Conservation (phyloP, 768 basidiomycete genomes). For the Suillus americanus region DNA sequence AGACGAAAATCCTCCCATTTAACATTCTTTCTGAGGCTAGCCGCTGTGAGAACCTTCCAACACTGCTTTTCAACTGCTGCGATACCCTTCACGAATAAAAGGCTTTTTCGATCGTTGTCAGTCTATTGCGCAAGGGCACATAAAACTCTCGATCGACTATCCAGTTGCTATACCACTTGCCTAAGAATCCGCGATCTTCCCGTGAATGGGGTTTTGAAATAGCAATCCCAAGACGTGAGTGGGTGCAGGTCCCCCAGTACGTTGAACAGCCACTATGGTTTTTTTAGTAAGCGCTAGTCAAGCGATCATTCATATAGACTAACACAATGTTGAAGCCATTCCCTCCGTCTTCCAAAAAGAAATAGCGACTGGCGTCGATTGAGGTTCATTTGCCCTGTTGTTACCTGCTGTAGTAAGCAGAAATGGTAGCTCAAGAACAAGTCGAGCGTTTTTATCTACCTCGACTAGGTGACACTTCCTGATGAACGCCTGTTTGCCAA, state of each 20-base stretch:
- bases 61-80: background rate
- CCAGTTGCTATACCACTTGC: no score
- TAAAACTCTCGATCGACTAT: background rate
- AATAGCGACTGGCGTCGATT: no score
- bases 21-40: background rate
- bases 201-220: background rate
- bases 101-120: background rate
- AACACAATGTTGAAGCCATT: background rate
- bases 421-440: background rate
- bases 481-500: background rate
- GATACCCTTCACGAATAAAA: background rate
- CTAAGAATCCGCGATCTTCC: background rate
- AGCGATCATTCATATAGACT: background rate
- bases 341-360: background rate
- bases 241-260: background rate
- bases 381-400: background rate
- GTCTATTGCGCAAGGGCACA: background rate
- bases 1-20: background rate
- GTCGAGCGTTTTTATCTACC: background rate
- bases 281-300: background rate
- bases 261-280: background rate
- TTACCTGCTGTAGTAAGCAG: background rate
- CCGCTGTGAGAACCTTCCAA: background rate
- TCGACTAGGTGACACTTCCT: background rate
- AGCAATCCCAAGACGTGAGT: background rate